Evolutionary conservation across 352 stramenopile genomes (phyloP).

Genomic region (Globisporangium middletonii): DNA sequence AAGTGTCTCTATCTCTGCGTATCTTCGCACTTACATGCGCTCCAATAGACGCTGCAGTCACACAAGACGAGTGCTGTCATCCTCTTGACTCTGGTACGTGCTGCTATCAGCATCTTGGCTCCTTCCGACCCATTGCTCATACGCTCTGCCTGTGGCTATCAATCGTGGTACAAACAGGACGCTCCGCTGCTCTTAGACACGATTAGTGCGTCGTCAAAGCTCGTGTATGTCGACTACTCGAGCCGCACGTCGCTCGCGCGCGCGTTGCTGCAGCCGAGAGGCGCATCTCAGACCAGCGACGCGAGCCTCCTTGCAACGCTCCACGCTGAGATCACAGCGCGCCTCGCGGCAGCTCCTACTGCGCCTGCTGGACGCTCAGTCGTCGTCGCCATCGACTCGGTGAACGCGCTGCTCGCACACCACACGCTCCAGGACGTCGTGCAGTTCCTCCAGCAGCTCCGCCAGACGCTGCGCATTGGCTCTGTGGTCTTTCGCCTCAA

Average conservation of each 20-base stretch:
- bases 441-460: slow-evolving; percentile 34
- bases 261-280: background rate
- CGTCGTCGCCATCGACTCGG: slow-evolving; percentile 58
- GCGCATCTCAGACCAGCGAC: background rate
- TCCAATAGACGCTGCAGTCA: slow-evolving; percentile 14
- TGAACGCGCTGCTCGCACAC: slow-evolving; percentile 55
- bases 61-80: slow-evolving; percentile 27
- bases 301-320: background rate
- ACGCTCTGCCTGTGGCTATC: background rate
- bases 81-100: slow-evolving; percentile 30
- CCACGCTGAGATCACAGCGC: background rate
- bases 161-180: slow-evolving; percentile 15
- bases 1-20: background rate
- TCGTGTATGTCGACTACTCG: slow-evolving; percentile 41
- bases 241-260: slow-evolving; percentile 21
- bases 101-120: background rate
- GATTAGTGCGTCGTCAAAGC: slow-evolving; percentile 22
- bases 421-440: slow-evolving; percentile 35
- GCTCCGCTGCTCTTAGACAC: slow-evolving; percentile 13
- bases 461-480: slow-evolving; percentile 22
- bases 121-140: background rate
- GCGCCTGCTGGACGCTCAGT: slow-evolving; percentile 23
- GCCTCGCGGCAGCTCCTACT: background rate
- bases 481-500: slow-evolving; percentile 48
- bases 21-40: no score